These are phyloP conservation scores for Hirsutella minnesotensis DNA, from an alignment of 2,329 filamentous ascomycete species.

Conservation along the genomic window DNA sequence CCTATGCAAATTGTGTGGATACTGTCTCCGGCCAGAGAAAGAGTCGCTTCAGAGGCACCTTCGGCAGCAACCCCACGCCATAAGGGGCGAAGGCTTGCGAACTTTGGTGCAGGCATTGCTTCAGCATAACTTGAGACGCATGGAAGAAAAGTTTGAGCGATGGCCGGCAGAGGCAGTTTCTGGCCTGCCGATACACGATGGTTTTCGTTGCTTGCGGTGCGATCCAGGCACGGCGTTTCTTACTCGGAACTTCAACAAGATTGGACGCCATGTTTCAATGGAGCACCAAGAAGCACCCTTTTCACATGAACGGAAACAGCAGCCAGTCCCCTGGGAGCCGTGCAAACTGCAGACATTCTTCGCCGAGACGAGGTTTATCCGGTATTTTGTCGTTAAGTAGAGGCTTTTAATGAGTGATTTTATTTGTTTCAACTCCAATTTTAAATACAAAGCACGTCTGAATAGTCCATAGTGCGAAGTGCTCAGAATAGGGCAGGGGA, in stretches of 20 bases:
- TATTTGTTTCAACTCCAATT: too few species aligned
- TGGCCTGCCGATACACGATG: not conserved
- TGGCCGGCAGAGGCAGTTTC: not conserved
- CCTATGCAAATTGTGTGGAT: not conserved
- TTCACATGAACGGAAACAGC: not conserved
- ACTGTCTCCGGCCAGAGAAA: not conserved
- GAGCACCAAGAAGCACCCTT: not conserved
- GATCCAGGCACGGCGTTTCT: not conserved
- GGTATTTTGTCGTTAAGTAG: not conserved
- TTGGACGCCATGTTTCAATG: not conserved
- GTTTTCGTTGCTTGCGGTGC: not conserved
- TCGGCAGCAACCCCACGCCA: not conserved
- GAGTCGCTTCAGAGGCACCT: not conserved
- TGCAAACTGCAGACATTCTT: not conserved
- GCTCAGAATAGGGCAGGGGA: too few species aligned
- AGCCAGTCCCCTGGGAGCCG: not conserved
- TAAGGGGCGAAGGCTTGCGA: not conserved
- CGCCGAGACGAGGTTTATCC: not conserved
- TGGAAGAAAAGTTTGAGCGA: not conserved
- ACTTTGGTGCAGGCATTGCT: not conserved
- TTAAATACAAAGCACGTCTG: too few species aligned
- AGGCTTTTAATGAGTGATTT: not conserved
- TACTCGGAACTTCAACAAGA: not conserved
- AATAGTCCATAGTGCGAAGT: too few species aligned
- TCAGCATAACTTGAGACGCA: not conserved